A percentile compares a stretch with the other conserved stretches of the same genome.
Evolutionary conservation across 1,284 basidiomycete species (phyloP).

Genomic region (Marasmius oreades): DNA sequence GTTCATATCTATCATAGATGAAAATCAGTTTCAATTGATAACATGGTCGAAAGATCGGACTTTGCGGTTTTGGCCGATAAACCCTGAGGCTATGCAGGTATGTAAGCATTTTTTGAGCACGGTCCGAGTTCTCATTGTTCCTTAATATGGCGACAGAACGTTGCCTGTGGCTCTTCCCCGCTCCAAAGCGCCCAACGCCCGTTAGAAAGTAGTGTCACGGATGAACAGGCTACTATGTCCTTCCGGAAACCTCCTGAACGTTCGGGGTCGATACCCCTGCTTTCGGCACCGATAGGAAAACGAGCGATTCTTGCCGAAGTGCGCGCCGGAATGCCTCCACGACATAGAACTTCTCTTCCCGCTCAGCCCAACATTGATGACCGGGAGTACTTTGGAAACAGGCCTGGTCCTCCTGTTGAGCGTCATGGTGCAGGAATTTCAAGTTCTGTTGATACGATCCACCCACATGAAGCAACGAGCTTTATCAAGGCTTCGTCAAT

Average conservation of each 20-base stretch:
- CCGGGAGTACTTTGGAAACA: not conserved
- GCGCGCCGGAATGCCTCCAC: conserved; percentile 47
- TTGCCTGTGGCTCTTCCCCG: conserved; percentile 32
- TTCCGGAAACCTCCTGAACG: conserved; percentile 47
- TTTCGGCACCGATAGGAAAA: conserved; percentile 67
- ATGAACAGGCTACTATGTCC: conserved; percentile 30
- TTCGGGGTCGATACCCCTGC: conserved; percentile 29
- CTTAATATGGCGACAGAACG: conserved; percentile 32
- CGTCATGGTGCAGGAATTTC: not conserved
- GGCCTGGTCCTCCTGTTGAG: not conserved
- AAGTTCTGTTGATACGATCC: conserved; percentile 3
- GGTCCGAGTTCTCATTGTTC: not conserved
- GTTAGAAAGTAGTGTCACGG: conserved; percentile 15
- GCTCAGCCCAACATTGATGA: not conserved
- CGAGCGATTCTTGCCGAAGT: conserved; percentile 68
- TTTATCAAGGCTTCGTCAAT: not conserved
- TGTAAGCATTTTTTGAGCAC: conserved; percentile 10
- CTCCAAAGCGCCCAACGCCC: conserved; percentile 25
- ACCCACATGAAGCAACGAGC: not conserved
- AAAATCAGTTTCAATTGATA: conserved; percentile 86
- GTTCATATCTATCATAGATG: conserved; percentile 33
- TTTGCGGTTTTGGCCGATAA: conserved; percentile 88
- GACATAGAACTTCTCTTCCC: conserved; percentile 14
- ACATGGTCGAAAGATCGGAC: conserved; percentile 98
- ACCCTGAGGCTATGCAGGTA: conserved; percentile 66